These are phyloP conservation scores for Lasiosphaeria miniovina DNA, from an alignment of 495 filamentous ascomycete species.

Conservation along the genomic window DNA sequence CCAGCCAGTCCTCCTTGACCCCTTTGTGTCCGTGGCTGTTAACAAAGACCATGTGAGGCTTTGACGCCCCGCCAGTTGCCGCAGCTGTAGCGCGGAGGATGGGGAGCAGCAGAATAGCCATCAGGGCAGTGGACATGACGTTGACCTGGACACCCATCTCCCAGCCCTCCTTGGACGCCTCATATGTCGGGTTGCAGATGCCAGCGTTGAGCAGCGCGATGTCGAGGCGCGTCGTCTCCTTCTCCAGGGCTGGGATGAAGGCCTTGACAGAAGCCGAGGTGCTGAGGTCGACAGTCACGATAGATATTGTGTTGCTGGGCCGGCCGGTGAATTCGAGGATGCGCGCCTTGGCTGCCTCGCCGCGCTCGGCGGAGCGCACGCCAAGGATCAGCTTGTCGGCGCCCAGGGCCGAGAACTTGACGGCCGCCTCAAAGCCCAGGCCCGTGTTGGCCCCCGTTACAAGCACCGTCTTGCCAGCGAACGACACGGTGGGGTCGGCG, in stretches of 20 bases:
- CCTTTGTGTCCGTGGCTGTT: slow-evolving; percentile 8
- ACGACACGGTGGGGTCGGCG: not conserved
- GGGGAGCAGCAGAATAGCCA: slow-evolving; percentile 50
- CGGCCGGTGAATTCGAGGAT: not conserved
- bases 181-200: slow-evolving; percentile 19
- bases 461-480: slow-evolving; percentile 42
- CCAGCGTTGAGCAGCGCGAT: slow-evolving; percentile 56
- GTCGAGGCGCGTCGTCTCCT: slow-evolving; percentile 40
- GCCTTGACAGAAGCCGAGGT: slow-evolving; percentile 44
- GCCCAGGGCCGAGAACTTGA: slow-evolving; percentile 26
- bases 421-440: slow-evolving; percentile 46
- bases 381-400: slow-evolving; percentile 10
- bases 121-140: slow-evolving; percentile 47
- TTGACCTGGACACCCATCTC: slow-evolving; percentile 47
- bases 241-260: slow-evolving; percentile 41
- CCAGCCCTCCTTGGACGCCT: slow-evolving; percentile 40
- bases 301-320: slow-evolving; percentile 40
- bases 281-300: slow-evolving; percentile 52
- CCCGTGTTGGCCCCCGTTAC: slow-evolving; percentile 56
- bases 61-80: slow-evolving; percentile 13
- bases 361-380: slow-evolving; percentile 18
- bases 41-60: slow-evolving; percentile 42
- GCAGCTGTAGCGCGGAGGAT: slow-evolving; percentile 36
- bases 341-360: not conserved
- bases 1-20: not conserved